Percentiles rank a stretch among this genome's conserved stretches.
Evolutionary conservation across 1,284 basidiomycete genomes (phyloP).

Genomic region (Ganoderma lucidum): DNA sequence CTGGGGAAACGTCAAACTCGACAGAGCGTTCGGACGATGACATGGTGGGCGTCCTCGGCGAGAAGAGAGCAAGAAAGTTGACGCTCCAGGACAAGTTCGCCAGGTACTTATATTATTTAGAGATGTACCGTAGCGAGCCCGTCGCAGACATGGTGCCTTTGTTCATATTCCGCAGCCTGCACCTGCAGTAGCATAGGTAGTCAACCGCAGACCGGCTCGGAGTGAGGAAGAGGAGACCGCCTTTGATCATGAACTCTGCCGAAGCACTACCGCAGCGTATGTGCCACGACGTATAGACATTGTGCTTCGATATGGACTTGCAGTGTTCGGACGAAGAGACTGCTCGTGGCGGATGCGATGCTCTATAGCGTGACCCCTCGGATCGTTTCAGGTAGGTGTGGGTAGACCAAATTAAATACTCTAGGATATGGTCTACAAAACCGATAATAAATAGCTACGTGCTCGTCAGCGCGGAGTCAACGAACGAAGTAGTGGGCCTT

Average conservation of each 20-base stretch:
- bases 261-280: not conserved
- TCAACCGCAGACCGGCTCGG: not conserved
- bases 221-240: not conserved
- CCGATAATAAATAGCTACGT: not conserved
- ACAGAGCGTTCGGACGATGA: not conserved
- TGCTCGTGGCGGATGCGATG: not conserved
- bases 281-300: too few species aligned
- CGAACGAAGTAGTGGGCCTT: too few species aligned
- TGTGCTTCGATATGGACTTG: not conserved
- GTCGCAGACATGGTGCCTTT: not conserved
- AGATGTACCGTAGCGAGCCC: not conserved
- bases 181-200: not conserved
- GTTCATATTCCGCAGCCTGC: not conserved
- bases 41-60: not conserved
- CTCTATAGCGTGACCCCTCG: not conserved
- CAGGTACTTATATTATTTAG: not conserved
- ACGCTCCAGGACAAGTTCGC: not conserved
- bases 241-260: not conserved
- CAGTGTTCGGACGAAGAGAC: not conserved
- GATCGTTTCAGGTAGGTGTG: not conserved
- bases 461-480: too few species aligned
- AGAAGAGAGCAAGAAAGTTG: not conserved
- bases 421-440: not conserved
- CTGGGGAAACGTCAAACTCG: not conserved
- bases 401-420: not conserved